These are phyloP conservation scores for Heteromeles arbutifolia DNA, from an alignment of 306 rosid genomes.

Conservation along the genomic window DNA sequence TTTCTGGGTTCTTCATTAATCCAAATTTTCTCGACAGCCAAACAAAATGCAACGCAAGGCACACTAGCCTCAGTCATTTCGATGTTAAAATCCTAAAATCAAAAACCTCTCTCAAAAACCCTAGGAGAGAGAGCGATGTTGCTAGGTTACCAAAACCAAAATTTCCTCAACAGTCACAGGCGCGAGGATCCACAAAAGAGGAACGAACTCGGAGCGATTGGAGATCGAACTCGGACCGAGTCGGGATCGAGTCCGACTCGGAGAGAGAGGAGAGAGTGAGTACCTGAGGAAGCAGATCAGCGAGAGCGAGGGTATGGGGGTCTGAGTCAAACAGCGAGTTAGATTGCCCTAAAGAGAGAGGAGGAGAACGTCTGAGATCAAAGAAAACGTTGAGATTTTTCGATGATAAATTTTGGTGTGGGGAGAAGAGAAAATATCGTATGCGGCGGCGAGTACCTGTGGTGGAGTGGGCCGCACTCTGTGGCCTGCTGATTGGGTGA, in stretches of 20 bases:
- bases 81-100: not conserved
- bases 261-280: not conserved
- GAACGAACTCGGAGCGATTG: not conserved
- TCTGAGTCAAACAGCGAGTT: slow-evolving; percentile 40
- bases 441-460: not conserved
- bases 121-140: not conserved
- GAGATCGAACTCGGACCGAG: slow-evolving; percentile 22
- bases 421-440: not conserved
- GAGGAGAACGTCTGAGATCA: not conserved
- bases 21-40: not conserved
- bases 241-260: slow-evolving; percentile 14
- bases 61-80: not conserved
- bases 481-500: not conserved
- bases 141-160: not conserved
- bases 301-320: slow-evolving; percentile 12
- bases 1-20: not conserved
- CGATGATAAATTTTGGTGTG: not conserved
- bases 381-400: not conserved
- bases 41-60: slow-evolving; percentile 7
- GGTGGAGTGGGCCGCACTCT: not conserved
- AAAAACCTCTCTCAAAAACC: not conserved
- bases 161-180: not conserved
- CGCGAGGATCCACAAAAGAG: not conserved
- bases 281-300: slow-evolving; percentile 42
- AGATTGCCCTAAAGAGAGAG: slow-evolving; percentile 25